Evolutionary conservation across 495 filamentous ascomycete genomes (phyloP).

Genomic region (Lepraria neglecta): DNA sequence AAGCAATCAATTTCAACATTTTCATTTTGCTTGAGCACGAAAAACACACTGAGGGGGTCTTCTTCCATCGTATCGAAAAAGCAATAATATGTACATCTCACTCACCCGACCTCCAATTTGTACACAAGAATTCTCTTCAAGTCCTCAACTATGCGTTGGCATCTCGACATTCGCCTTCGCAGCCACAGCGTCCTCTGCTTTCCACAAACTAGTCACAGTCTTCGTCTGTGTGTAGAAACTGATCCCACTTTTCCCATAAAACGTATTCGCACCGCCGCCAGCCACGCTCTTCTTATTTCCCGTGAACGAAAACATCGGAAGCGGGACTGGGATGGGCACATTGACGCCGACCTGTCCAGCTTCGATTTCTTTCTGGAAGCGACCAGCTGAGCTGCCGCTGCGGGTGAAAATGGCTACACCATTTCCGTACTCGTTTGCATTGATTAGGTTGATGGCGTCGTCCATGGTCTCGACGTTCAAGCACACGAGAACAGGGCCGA

Average conservation of each 20-base stretch:
- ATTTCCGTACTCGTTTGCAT: constrained; percentile 66
- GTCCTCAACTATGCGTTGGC: constrained; percentile 63
- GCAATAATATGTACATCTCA: too few species aligned
- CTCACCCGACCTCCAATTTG: too few species aligned
- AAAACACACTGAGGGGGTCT: too few species aligned
- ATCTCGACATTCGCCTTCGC: constrained; percentile 82
- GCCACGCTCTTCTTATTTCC: constrained; percentile 97
- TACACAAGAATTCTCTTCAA: too few species aligned
- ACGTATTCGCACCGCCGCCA: constrained; percentile 86
- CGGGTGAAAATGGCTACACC: constrained; percentile 63
- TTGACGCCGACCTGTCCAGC: constrained; percentile 54
- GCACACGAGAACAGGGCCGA: constrained; percentile 88
- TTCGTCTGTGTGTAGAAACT: constrained; percentile 96
- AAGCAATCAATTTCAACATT: too few species aligned
- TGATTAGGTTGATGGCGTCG: constrained; percentile 56
- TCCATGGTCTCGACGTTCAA: constrained; percentile 28
- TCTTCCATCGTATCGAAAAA: too few species aligned
- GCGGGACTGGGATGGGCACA: constrained; percentile 76
- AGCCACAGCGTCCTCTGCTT: constrained; percentile 70
- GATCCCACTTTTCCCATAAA: constrained; percentile 88
- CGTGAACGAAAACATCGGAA: constrained; percentile 96
- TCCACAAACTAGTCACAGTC: constrained; percentile 93
- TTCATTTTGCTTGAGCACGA: too few species aligned
- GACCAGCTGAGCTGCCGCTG: constrained; percentile 53
- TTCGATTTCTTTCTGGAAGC: constrained; percentile 59